Evolutionary conservation across 805 yeast species (phyloP), one percentile per base, ranked within the genome.

Genomic region (Jamesozyma hellenica): DNA sequence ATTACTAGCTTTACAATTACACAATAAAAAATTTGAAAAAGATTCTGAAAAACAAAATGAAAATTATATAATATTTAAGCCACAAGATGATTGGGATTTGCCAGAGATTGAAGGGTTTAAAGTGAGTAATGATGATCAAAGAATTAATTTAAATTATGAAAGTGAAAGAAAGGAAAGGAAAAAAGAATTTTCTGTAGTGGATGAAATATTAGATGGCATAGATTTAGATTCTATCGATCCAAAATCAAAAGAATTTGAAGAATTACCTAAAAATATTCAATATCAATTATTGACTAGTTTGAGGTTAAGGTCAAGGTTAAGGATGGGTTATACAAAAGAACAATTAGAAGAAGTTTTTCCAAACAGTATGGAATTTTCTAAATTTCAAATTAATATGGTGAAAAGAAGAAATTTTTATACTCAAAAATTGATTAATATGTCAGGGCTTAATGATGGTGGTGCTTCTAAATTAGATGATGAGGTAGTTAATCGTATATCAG

Each of bases 261-360:
- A 70, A 16, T 64, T 92, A n/a, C 95, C 98, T 0, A 64, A 79
- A 36, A 74, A 87, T 0, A 79, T 95, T 0, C 96, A 87, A 55
- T 92, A 92, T 55, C 85, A 87, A 74, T 75, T 86, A 3, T 63
- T 92, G 11, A 84, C 92, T 9, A 85, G 84, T 43, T 70, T 94
- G 13, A 61, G 99, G 41, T 64, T 87, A 19, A 72, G 86, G 45
- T 88, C 96, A 0, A 66, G 99, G 42, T 70, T 92, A 56, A 77
- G 99, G 64, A 80, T 92, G 95, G 99, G 99, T 1, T 88, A 83
- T 54, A 70, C 90, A 0, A 84, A 87, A 42, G 87, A 83, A n/a
- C 96, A 92, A 53, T 66, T 92, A 28, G 83, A 84, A 47, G 65
- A 73, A 4, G 64, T 86, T 40, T 92, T 90, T 51, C 94, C 96